Percentiles rank a stretch among this genome's conserved stretches.
Evolutionary conservation across 2,329 filamentous ascomycete genomes (phyloP).

Genomic region (Monosporascus sp.): DNA sequence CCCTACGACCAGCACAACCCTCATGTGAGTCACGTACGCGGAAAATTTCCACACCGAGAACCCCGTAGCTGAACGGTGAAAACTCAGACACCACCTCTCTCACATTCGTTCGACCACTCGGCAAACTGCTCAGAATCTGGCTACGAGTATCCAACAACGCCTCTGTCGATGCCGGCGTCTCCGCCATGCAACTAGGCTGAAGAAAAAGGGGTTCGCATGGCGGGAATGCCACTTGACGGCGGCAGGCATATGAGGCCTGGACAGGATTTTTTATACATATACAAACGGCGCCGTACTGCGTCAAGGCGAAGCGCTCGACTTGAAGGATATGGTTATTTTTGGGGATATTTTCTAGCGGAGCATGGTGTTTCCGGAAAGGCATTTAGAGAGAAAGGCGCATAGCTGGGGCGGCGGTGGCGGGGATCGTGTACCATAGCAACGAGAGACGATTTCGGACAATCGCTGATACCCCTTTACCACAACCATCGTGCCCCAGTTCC

Average conservation of each 20-base stretch:
- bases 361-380: neutral
- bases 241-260: neutral
- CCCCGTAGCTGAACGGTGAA: constrained; percentile 45
- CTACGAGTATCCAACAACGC: constrained; percentile 64
- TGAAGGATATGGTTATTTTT: constrained; percentile 1
- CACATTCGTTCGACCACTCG: constrained; percentile 67
- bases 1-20: constrained; percentile 64
- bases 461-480: no score
- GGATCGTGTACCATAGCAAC: neutral
- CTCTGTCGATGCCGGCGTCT: constrained; percentile 67
- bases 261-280: neutral
- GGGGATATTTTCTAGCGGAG: neutral
- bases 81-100: constrained; percentile 68
- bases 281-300: constrained; percentile 2
- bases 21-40: constrained; percentile 64
- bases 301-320: constrained; percentile 8
- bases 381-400: neutral
- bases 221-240: neutral
- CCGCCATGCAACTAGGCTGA: constrained; percentile 37
- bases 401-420: neutral
- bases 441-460: neutral
- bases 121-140: constrained; percentile 56
- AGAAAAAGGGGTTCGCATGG: neutral
- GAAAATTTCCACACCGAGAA: constrained; percentile 35
- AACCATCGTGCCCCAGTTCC: no score